Conservation (phyloP, 768 basidiomycete species). For the Suillus ampliporus region DNA sequence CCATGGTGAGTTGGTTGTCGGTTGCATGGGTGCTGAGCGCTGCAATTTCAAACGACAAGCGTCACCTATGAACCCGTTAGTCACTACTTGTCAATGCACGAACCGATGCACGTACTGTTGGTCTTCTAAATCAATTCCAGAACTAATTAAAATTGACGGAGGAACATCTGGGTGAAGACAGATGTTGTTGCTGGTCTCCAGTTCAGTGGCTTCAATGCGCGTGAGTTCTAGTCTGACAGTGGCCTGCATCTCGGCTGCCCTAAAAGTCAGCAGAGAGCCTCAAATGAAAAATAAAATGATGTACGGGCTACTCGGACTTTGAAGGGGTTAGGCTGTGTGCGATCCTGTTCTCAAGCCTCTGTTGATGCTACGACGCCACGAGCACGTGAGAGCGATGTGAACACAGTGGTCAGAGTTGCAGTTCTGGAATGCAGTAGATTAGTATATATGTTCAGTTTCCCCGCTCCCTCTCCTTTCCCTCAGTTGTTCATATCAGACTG, state of each 20-base stretch:
- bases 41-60: background rate
- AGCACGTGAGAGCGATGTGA: too few species aligned
- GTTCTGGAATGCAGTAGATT: too few species aligned
- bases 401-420: too few species aligned
- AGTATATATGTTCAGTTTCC: too few species aligned
- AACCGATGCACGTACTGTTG: slow-evolving; percentile 15
- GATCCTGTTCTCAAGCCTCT: background rate
- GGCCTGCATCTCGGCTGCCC: too few species aligned
- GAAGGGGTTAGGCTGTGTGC: background rate
- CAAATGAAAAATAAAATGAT: background rate
- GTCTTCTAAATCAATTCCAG: slow-evolving; percentile 24
- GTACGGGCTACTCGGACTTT: background rate
- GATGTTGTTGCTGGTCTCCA: too few species aligned
- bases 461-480: too few species aligned
- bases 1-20: background rate
- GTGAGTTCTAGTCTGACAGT: too few species aligned
- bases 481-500: too few species aligned
- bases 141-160: slow-evolving; percentile 11
- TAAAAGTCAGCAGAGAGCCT: too few species aligned
- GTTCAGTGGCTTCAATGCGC: too few species aligned
- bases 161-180: slow-evolving; percentile 16
- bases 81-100: background rate
- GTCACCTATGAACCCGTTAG: background rate
- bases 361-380: too few species aligned
- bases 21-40: slow-evolving; percentile 1